Evolutionary conservation across 768 basidiomycete genomes (phyloP), one percentile per base, ranked within the genome.

Genomic region (Paxillus ammoniavirescens): DNA sequence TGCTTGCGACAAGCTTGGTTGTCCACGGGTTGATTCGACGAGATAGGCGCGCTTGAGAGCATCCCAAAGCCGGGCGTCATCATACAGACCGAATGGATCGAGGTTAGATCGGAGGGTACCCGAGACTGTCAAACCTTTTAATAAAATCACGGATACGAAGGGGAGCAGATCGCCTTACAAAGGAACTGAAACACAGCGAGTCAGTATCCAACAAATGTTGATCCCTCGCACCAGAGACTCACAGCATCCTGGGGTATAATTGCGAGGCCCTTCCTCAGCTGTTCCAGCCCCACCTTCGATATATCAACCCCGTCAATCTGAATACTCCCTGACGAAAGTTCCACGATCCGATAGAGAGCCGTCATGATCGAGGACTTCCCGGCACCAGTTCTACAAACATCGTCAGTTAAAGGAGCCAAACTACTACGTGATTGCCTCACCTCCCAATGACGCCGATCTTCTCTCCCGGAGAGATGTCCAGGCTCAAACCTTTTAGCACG

Each of bases 351-450:
- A 72, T 86, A 95, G 0, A 97, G 75, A 5, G 91, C 86, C 61
- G 86, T 87, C 88, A 96, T 89, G 54, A 98, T 87, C 1, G 89
- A 89, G 15, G 87, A 89, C 71, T 96, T 93, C 37, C 93, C 93
- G 0, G 92, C 92, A 46, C 92, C 92, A 15, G 92, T 93, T 61
- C 83, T 81, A 56, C 36, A 46, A 35, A 41, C 6, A 42, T 51
- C 30, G 36, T 47, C 17, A 50, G 35, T 18, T 38, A 37, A 43
- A 17, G 28, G 21, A 49, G 13, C 40, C n/a, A 26, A 6, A 35
- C 13, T 17, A 56, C 52, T 35, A 56, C 71, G 31, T 3, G 30
- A 42, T 44, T 18, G 9, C 52, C 71, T 2, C 63, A 79, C 68
- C 83, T 62, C 21, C 93, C 92, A 44, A 96, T 89, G 49, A 96